phyloP scores from a whole-genome alignment of 2,329 filamentous ascomycete genomes.

The Chrysoporthe puriensis region DNA sequence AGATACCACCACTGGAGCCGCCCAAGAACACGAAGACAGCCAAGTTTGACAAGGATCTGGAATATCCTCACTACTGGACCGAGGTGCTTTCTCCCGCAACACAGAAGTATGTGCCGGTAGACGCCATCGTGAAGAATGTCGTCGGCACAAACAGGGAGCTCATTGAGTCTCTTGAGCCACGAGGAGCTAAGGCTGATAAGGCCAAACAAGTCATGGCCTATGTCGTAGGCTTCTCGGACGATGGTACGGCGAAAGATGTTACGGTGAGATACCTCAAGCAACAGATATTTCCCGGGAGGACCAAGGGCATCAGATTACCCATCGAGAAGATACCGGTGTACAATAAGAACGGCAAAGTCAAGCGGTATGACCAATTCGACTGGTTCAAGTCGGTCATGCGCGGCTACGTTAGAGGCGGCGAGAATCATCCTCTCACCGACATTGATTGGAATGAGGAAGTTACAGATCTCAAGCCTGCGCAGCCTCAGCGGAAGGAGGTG shows the following conservation, averaged over 20 bases:
- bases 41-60: slow-evolving; percentile 73
- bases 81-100: slow-evolving; percentile 85
- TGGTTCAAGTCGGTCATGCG: slow-evolving; percentile 87
- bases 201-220: slow-evolving; percentile 91
- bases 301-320: slow-evolving; percentile 80
- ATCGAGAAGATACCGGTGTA: slow-evolving; percentile 81
- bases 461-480: slow-evolving; percentile 73
- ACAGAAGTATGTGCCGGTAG: slow-evolving; percentile 77
- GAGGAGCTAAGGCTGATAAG: slow-evolving; percentile 81
- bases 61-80: slow-evolving; percentile 90
- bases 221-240: slow-evolving; percentile 77
- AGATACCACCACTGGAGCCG: slow-evolving; percentile 50
- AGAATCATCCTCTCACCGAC: slow-evolving; percentile 61
- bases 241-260: slow-evolving; percentile 92
- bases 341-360: slow-evolving; percentile 76
- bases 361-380: slow-evolving; percentile 76
- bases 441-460: slow-evolving; percentile 80
- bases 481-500: slow-evolving; percentile 72
- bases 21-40: slow-evolving; percentile 38
- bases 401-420: slow-evolving; percentile 63
- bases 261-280: slow-evolving; percentile 88
- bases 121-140: slow-evolving; percentile 70
- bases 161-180: slow-evolving; percentile 76
- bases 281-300: slow-evolving; percentile 82
- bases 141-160: slow-evolving; percentile 75